Base-by-base conservation (phyloP, 306 rosid genomes). In the Prosopis cineraria region DNA sequence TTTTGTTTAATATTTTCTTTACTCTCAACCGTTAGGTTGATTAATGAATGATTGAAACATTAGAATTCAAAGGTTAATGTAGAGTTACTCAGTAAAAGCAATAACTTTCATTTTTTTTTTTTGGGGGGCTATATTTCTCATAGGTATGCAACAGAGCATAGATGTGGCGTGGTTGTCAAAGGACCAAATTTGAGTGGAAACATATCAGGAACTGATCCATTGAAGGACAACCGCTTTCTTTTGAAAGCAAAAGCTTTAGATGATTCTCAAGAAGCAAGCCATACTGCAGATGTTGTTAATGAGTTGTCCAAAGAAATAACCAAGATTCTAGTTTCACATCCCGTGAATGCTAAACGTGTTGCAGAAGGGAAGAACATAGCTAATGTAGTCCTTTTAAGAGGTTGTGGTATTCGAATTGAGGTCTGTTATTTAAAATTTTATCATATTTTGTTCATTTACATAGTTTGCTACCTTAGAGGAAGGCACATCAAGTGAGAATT, bases 101-200 rank as follows among this genome's bases (percentile, higher is more conserved):
- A 68, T 68, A 17, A 56, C 55, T 68, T 62, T 16, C 56, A 41
- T 11, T 7, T 45, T 63, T 8, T 82, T 67, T 64, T 7, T 47
- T 47, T 1, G 27, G 59, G 11, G 59, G 16, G 3, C 45, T 47
- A 74, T 68, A 45, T 39, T 67, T 82, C 58, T 41, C 73, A 45
- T 72, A 94, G 98, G 88, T 95, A 95, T 87, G 99, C 99, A 66
- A 95, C 98, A 30, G 99, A 93, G 80, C 98, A 95, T 86, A 93
- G 99, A 84, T 93, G 98, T 86, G 99, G 98, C 59, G 98, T 93
- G 82, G 99, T 93, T 43, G 97, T 91, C 39, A 93, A 93, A 86
- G 97, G 99, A 78, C 97, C 98, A 79, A 88, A 72, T 63, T 79
- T 95, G 81, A 93, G 98, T 60, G 98, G 99, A 80, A 95, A 95